A percentile compares a stretch with the other conserved stretches of the same genome.
Conservation (phyloP, 2,329 filamentous ascomycete genomes). For the Calonectria ilicicola region DNA sequence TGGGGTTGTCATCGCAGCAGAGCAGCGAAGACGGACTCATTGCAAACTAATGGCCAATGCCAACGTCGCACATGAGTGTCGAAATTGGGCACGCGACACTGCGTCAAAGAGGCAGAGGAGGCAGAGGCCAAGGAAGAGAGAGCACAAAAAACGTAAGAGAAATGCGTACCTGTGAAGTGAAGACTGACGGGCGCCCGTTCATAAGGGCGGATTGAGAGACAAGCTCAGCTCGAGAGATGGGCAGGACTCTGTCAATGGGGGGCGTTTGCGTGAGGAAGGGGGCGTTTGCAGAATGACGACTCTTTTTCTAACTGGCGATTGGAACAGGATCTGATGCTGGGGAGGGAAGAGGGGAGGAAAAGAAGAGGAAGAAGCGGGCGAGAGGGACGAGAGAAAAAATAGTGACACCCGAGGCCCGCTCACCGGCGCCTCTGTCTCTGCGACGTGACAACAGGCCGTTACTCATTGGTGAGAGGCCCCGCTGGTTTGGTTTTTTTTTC, state of each 20-base stretch:
- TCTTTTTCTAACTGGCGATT: slow-evolving; percentile 25
- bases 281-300: slow-evolving; percentile 13
- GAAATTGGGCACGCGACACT: slow-evolving; percentile 4
- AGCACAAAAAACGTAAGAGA: neutral
- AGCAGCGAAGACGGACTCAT: slow-evolving; percentile 16
- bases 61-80: slow-evolving; percentile 1
- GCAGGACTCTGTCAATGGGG: slow-evolving; percentile 22
- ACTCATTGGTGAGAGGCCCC: slow-evolving; percentile 39
- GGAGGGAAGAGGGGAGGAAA: slow-evolving; percentile 24
- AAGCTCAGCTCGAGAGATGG: slow-evolving; percentile 47
- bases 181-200: slow-evolving; percentile 86
- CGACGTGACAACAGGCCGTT: slow-evolving; percentile 37
- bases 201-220: slow-evolving; percentile 75
- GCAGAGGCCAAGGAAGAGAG: neutral
- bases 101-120: neutral
- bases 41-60: slow-evolving; percentile 9
- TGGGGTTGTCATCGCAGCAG: slow-evolving; percentile 30
- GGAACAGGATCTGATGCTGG: slow-evolving; percentile 7
- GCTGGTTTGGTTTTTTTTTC: slow-evolving; percentile 21
- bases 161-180: slow-evolving; percentile 82
- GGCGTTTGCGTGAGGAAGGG: slow-evolving; percentile 5
- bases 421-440: slow-evolving; percentile 2
- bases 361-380: slow-evolving; percentile 2
- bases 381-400: slow-evolving; percentile 29
- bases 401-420: slow-evolving; percentile 24